Conservation (phyloP, 2,329 filamentous ascomycete genomes). For the Aspergillus candidus region DNA sequence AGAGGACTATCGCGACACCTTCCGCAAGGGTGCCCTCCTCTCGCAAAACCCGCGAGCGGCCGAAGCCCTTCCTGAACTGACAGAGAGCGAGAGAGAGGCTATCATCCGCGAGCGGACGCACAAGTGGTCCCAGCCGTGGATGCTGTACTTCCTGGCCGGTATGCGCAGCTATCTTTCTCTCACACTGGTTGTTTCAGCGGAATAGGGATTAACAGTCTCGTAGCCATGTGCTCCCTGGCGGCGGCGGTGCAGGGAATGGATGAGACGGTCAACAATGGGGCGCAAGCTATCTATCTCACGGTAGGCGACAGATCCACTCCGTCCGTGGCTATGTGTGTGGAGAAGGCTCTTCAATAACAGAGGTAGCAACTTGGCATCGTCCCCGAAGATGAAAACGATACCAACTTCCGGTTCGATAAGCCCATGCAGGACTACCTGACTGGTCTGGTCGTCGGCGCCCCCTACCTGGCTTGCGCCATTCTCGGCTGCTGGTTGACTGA, state of each 20-base stretch:
- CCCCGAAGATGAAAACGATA: not conserved
- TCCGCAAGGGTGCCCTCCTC: constrained; percentile 48
- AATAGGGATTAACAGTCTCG: not conserved
- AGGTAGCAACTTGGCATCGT: constrained; percentile 9
- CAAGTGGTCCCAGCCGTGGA: constrained; percentile 46
- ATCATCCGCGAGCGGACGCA: constrained; percentile 43
- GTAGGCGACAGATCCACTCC: constrained; percentile 7
- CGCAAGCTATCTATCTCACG: constrained; percentile 33
- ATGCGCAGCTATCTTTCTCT: constrained; percentile 7
- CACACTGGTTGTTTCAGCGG: not conserved
- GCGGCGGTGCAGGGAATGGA: constrained; percentile 52
- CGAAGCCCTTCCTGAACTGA: constrained; percentile 44
- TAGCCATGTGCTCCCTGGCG: constrained; percentile 48
- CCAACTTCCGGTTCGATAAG: constrained; percentile 3
- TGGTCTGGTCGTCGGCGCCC: constrained; percentile 41
- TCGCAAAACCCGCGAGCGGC: constrained; percentile 47
- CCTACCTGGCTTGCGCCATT: constrained; percentile 41
- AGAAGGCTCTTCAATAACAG: too few species aligned
- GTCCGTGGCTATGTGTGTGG: too few species aligned
- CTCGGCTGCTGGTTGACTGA: constrained; percentile 46
- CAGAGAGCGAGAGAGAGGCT: constrained; percentile 38
- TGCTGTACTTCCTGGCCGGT: constrained; percentile 44
- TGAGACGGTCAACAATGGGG: constrained; percentile 46
- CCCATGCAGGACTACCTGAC: constrained; percentile 29
- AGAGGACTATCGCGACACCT: constrained; percentile 43